Evolutionary conservation across 2,329 filamentous ascomycete genomes (phyloP).

Genomic region (Aspergillus pseudonomiae): DNA sequence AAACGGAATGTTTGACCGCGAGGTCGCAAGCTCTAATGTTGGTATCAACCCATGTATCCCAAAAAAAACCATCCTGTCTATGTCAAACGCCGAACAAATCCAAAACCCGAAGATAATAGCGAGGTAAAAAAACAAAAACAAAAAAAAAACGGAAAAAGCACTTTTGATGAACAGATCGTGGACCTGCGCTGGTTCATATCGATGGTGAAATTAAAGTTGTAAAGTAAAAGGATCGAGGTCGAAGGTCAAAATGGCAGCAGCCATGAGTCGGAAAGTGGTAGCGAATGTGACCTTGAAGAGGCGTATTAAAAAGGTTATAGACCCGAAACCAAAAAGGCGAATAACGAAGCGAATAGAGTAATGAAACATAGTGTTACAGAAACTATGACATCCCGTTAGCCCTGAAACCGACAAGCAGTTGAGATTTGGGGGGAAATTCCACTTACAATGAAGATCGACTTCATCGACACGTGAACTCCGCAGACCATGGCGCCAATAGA

Average conservation of each 20-base stretch:
- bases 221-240: conserved; percentile 21
- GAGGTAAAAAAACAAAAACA: conserved; percentile 18
- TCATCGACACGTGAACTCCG: conserved; percentile 31
- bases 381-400: conserved; percentile 26
- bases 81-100: conserved; percentile 39
- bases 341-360: conserved; percentile 23
- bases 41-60: conserved; percentile 46
- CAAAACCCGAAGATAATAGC: conserved; percentile 19
- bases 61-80: conserved; percentile 40
- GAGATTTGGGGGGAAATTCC: not conserved
- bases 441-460: conserved; percentile 34
- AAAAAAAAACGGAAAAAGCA: too few species aligned
- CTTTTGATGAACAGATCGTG: conserved; percentile 28
- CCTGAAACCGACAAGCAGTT: conserved; percentile 19
- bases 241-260: conserved; percentile 32
- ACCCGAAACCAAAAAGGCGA: conserved; percentile 21
- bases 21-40: conserved; percentile 43
- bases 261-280: conserved; percentile 24
- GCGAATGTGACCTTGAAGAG: conserved; percentile 20
- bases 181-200: conserved; percentile 24
- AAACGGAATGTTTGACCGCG: conserved; percentile 35
- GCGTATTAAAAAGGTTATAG: conserved; percentile 33
- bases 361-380: conserved; percentile 35
- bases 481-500: conserved; percentile 28
- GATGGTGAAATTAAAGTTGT: conserved; percentile 18